Evolutionary conservation across 2,329 filamentous ascomycete species (phyloP).

Genomic region (Blastomyces gilchristii): DNA sequence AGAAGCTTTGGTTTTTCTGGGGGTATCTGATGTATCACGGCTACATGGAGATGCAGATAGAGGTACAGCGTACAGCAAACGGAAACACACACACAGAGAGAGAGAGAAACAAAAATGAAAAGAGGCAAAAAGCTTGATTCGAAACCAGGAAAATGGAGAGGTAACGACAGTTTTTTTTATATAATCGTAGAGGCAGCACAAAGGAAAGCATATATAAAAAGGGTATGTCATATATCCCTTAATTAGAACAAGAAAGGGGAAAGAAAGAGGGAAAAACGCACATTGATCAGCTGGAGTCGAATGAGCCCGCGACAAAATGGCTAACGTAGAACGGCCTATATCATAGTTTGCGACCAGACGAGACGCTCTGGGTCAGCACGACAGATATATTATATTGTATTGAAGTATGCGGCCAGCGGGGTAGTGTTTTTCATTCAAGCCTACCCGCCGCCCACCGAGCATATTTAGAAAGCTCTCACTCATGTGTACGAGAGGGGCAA

Average conservation of each 20-base stretch:
- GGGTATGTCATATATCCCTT: neutral
- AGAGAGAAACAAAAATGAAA: neutral
- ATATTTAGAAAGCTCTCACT: too few relatives aligned
- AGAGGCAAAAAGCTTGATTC: neutral
- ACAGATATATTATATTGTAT: neutral
- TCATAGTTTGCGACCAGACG: slow-evolving; percentile 18
- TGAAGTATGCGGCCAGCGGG: neutral
- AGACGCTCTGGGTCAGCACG: neutral
- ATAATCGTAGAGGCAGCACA: neutral
- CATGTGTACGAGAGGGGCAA: too few relatives aligned
- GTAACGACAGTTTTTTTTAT: too few relatives aligned
- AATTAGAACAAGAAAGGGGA: neutral
- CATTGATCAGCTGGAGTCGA: slow-evolving; percentile 61
- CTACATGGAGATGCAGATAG: neutral
- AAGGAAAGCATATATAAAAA: neutral
- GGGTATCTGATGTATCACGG: neutral
- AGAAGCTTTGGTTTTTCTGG: neutral
- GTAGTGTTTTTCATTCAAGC: neutral
- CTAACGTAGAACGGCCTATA: slow-evolving; percentile 63
- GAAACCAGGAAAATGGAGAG: too few relatives aligned
- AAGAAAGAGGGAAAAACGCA: slow-evolving; percentile 31
- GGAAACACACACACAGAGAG: neutral
- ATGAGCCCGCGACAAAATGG: slow-evolving; percentile 78
- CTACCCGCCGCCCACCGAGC: too few relatives aligned
- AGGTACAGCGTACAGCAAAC: neutral